Evolutionary conservation across 768 basidiomycete species (phyloP).

Genomic region (Tephrocybe sp.): DNA sequence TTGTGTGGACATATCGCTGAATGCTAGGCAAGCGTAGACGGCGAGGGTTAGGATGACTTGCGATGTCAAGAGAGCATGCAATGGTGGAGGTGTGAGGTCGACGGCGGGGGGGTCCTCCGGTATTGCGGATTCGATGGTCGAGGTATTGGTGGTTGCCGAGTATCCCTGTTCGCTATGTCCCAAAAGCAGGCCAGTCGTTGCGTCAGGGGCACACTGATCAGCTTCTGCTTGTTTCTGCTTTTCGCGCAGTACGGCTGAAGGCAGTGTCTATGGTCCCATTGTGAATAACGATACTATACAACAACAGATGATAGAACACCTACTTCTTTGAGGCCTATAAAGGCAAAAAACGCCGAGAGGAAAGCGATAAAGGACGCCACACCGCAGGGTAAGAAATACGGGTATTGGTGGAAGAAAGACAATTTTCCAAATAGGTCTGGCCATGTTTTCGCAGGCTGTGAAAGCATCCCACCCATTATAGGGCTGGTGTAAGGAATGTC

Average conservation of each 20-base stretch:
- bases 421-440: constrained; percentile 25
- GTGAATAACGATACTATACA: neutral
- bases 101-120: constrained; percentile 2
- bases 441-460: constrained; percentile 30
- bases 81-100: constrained; percentile 14
- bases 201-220: constrained; percentile 2
- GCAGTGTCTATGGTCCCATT: constrained; percentile 27
- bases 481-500: neutral
- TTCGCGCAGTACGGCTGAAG: constrained; percentile 22
- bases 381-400: constrained; percentile 33
- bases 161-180: constrained; percentile 6
- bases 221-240: constrained; percentile 4
- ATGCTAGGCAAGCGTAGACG: constrained; percentile 33
- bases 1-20: constrained; percentile 34
- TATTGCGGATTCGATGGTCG: constrained; percentile 1
- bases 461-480: constrained; percentile 28
- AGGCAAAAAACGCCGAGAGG: constrained; percentile 17
- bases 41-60: constrained; percentile 29
- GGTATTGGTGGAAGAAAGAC: constrained; percentile 28
- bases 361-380: constrained; percentile 18
- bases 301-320: neutral
- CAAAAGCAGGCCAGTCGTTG: constrained; percentile 16
- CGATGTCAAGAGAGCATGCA: constrained; percentile 26
- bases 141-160: constrained; percentile 5
- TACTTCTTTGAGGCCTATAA: constrained; percentile 28